Base-by-base conservation (phyloP, 1,284 basidiomycete species). In the Megacollybia platyphylla region DNA sequence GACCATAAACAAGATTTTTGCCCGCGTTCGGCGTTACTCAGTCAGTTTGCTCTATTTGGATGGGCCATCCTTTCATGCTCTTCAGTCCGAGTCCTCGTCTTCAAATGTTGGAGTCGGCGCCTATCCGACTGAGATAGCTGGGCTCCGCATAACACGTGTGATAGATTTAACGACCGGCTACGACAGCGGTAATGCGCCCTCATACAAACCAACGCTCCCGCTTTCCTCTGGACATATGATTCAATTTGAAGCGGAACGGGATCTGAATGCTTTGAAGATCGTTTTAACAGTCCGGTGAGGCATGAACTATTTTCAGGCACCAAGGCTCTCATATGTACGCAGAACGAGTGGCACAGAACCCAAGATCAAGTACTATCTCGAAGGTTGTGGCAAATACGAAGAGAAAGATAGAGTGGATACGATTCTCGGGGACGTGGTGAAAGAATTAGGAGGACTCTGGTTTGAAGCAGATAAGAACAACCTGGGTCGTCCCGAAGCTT, bases 261-360 rank as follows among this genome's bases (percentile, higher is more conserved):
- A 69, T 70, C 10, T 72, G 64, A 11, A 94, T 69, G 10, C 65
- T 59, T 37, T 81, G 26, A 69, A 63, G 46, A 69, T 87, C 46
- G 69, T 75, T 2, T 57, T 88, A 38, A 87, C 84, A 1, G 70
- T 71, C 41, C 67, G 79, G 85, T 84, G 53, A 10, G 60, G 53
- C 29, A 1, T 38, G 18, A 38, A 38, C 36, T 38, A 18, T 15
- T 10, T 37, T 10, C n/a, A 26, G 4, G 7, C 11, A 34, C 32
- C 7, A 4, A 4, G 32, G 10, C n/a, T 2, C 13, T 39, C 11
- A 32, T 39, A 11, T 30, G 29, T 45, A 34, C 41, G 8, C 43
- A 85, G 87, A 46, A 89, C 85, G 27, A 87, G 83, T 51, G 88
- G 88, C 8, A 91, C 88, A 6, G 88, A 91, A 52, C 87, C 87